Percentiles rank a stretch among this genome's conserved stretches.
phyloP scores from a whole-genome alignment of 2,329 filamentous ascomycete species.

The Trichoderma atrobrunneum region DNA sequence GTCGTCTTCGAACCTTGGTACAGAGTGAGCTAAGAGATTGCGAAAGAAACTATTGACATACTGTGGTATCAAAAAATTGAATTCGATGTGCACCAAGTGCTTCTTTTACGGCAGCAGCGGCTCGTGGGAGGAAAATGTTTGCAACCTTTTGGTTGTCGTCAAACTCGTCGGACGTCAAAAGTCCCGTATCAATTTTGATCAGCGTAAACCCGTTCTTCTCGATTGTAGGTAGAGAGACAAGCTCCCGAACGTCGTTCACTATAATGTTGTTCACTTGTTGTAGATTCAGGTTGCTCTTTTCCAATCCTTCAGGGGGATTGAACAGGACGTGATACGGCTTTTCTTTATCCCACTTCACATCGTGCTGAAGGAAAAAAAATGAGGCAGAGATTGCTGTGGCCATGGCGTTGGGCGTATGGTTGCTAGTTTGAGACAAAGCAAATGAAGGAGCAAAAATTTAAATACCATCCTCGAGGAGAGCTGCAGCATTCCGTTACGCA shows the following conservation, averaged over 20 bases:
- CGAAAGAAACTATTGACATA: neutral
- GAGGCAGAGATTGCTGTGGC: neutral
- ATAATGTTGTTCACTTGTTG: neutral
- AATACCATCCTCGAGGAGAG: neutral
- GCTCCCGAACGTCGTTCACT: neutral
- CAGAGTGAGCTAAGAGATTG: neutral
- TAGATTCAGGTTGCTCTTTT: neutral
- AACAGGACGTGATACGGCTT: neutral
- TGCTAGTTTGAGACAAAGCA: neutral
- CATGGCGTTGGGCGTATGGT: neutral
- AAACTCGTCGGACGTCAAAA: rapidly evolving
- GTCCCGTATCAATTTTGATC: neutral
- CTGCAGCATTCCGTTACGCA: neutral
- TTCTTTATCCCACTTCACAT: neutral
- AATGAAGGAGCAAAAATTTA: neutral
- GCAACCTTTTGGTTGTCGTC: neutral
- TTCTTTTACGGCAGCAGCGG: neutral
- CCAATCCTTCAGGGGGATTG: neutral
- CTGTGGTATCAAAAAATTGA: neutral
- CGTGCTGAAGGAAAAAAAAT: neutral
- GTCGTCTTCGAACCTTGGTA: neutral
- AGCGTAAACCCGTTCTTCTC: neutral
- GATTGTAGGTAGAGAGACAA: neutral
- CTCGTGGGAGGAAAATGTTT: neutral
- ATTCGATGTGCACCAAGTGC: neutral